These are phyloP conservation scores for Talaromyces verruculosus DNA, from an alignment of 2,329 filamentous ascomycete genomes.

Conservation along the genomic window DNA sequence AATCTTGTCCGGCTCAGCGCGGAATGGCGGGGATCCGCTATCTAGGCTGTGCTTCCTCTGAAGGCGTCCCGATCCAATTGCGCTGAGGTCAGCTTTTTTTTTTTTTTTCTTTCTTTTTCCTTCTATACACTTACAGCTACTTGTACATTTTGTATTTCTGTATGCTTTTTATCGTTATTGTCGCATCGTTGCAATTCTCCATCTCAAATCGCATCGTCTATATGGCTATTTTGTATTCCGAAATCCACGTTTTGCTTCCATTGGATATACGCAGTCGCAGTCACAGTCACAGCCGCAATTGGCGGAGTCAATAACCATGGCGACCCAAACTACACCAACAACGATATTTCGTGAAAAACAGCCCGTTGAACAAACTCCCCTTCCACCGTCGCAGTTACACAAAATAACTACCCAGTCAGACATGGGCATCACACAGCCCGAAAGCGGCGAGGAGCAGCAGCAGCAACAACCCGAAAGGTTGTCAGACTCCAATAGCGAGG, in stretches of 20 bases:
- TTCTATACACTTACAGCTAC: not conserved
- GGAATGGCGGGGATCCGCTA: constrained; percentile 16
- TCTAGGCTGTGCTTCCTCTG: constrained; percentile 7
- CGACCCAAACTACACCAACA: not conserved
- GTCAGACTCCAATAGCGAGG: constrained; percentile 6
- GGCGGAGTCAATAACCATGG: not conserved
- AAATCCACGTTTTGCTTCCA: not conserved
- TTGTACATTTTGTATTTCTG: not conserved
- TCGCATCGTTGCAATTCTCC: not conserved
- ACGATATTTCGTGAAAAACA: not conserved
- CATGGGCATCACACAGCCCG: not conserved
- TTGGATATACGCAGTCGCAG: not conserved
- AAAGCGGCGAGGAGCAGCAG: not conserved
- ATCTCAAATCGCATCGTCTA: not conserved
- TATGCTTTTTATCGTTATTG: not conserved
- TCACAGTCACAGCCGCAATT: not conserved
- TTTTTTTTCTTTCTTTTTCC: not conserved
- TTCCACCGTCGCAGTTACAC: not conserved
- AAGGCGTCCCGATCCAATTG: not conserved
- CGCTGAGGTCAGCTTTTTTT: not conserved
- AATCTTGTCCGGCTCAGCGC: not conserved
- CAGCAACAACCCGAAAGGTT: not conserved
- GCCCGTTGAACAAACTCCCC: not conserved
- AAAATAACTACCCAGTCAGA: not conserved
- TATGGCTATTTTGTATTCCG: not conserved